Conservation (phyloP, 2,329 filamentous ascomycete genomes). For the Pseudogymnoascus sp. region DNA sequence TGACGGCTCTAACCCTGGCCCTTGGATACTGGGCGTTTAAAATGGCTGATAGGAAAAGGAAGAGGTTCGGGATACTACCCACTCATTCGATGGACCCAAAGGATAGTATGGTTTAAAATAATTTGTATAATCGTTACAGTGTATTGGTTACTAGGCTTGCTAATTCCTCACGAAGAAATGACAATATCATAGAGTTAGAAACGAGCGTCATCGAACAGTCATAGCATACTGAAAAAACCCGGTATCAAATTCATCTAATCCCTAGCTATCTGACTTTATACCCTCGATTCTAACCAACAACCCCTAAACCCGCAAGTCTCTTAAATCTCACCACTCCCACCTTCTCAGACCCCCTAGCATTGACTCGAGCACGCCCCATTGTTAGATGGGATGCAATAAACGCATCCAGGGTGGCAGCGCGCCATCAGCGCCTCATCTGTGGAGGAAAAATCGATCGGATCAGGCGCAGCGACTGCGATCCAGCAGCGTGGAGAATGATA, state of each 20-base stretch:
- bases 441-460: neutral
- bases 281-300: neutral
- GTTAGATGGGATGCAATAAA: neutral
- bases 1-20: constrained; percentile 27
- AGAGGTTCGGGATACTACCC: neutral
- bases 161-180: too few relatives aligned
- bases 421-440: neutral
- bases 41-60: constrained; percentile 4
- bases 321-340: neutral
- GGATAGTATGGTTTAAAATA: neutral
- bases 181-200: too few relatives aligned
- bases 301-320: too few relatives aligned
- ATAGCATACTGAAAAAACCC: too few relatives aligned
- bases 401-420: neutral
- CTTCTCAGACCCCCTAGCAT: neutral
- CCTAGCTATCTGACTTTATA: neutral
- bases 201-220: too few relatives aligned
- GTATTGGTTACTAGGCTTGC: too few relatives aligned
- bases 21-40: constrained; percentile 13
- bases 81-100: neutral
- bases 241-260: neutral
- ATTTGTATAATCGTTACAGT: too few relatives aligned
- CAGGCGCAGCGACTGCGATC: neutral
- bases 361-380: neutral
- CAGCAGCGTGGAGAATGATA: neutral